These are phyloP conservation scores for Thalassiosira hispida DNA, from an alignment of 352 stramenopile species.

Conservation along the genomic window DNA sequence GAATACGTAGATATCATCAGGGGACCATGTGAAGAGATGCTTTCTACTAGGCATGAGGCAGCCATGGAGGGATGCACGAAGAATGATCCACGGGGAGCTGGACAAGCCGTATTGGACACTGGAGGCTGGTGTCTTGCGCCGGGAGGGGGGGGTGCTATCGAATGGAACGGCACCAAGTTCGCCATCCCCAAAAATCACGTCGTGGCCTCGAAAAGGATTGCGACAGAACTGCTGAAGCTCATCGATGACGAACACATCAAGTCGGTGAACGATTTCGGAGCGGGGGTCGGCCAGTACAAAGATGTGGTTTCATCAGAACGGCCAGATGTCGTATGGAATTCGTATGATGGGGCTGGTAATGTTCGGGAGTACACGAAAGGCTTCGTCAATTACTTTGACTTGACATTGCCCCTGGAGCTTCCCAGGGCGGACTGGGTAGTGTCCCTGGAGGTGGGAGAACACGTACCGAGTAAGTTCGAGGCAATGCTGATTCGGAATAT, in stretches of 20 bases:
- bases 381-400: conserved; percentile 34
- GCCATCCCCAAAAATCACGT: conserved; percentile 27
- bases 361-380: conserved; percentile 24
- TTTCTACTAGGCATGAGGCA: too few relatives aligned
- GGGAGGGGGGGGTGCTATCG: not conserved
- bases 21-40: too few relatives aligned
- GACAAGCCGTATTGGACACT: conserved; percentile 3
- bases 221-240: conserved; percentile 9
- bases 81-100: too few relatives aligned
- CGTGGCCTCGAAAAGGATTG: conserved; percentile 9
- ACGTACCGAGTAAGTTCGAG: conserved; percentile 28
- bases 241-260: conserved; percentile 28
- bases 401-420: conserved; percentile 17
- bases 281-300: conserved; percentile 33
- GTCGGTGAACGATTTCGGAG: conserved; percentile 30
- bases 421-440: conserved; percentile 33
- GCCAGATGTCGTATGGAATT: conserved; percentile 10
- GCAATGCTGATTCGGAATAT: conserved; percentile 32
- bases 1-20: too few relatives aligned
- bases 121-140: not conserved
- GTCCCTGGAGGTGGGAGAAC: conserved; percentile 36
- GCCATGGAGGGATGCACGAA: too few relatives aligned
- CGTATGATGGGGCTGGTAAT: conserved; percentile 34
- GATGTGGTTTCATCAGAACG: not conserved
- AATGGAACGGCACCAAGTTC: not conserved